Evolutionary conservation across 1,139 yeast species (phyloP).

Genomic region (Candida sp.): DNA sequence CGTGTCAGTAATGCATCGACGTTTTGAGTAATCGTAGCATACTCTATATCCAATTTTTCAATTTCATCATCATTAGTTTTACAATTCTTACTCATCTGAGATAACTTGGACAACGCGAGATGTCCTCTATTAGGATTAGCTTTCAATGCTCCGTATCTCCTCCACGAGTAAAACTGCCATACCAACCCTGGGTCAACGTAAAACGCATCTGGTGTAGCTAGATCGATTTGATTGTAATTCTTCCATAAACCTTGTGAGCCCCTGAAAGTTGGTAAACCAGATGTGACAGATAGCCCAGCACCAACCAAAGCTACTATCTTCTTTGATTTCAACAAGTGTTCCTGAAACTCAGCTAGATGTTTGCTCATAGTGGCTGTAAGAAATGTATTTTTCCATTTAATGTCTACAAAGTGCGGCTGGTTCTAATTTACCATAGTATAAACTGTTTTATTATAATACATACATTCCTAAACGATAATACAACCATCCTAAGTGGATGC

Average conservation of each 20-base stretch:
- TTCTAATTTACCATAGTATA: slow-evolving; percentile 1
- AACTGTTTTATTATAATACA: slow-evolving; percentile 1
- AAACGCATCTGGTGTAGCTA: slow-evolving; percentile 91
- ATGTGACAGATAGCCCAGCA: slow-evolving; percentile 76
- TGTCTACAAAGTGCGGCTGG: slow-evolving; percentile 2
- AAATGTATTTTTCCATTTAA: neutral
- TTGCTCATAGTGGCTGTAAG: slow-evolving; percentile 9
- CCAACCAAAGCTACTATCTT: slow-evolving; percentile 77
- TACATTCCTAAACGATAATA: neutral
- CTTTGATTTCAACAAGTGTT: slow-evolving; percentile 45
- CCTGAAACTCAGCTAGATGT: slow-evolving; percentile 51
- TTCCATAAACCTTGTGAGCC: slow-evolving; percentile 79
- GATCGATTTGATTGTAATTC: slow-evolving; percentile 72
- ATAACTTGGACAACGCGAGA: slow-evolving; percentile 56
- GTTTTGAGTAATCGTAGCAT: slow-evolving; percentile 74
- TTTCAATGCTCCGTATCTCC: slow-evolving; percentile 60
- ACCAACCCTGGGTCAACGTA: slow-evolving; percentile 79
- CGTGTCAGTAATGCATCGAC: slow-evolving; percentile 73
- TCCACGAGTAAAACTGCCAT: slow-evolving; percentile 82
- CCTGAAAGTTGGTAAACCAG: slow-evolving; percentile 74
- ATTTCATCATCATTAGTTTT: slow-evolving; percentile 6
- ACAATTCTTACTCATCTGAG: slow-evolving; percentile 7
- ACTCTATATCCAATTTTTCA: slow-evolving; percentile 14
- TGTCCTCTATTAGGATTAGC: slow-evolving; percentile 79
- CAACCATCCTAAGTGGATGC: neutral